Base-by-base conservation (phyloP, 768 basidiomycete species). In the Tricholoma bakamatsutake region DNA sequence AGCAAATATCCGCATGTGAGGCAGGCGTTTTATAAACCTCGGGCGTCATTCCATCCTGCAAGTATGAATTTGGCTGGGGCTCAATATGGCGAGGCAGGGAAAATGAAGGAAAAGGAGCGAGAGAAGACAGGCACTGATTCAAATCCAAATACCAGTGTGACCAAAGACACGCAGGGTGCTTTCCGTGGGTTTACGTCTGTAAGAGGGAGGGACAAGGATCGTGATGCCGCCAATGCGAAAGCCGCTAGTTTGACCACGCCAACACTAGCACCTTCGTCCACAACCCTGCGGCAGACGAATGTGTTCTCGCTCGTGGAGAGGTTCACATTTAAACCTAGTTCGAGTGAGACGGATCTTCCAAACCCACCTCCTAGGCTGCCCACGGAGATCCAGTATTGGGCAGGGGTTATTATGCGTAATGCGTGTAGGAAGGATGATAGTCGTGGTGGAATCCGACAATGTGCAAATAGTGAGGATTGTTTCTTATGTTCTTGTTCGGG, bases 351-450 rank as follows among this genome's bases (percentile, higher is more conserved):
- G 17, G 84, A 87, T 59, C 73, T 87, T 52, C 82, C 81, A 5
- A 83, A 83, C 53, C 82, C 85, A 0, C 85, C 82, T 4, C 86
- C 88, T 3, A 78, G 83, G 48, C 73, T 94, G 6, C 93, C 94
- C 0, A 76, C 80, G 9, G 96, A 98, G 68, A 96, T 99, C 21
- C 93, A 97, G 70, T 97, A 98, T 64, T 98, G 97, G 97, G 97
- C 96, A 0, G 93, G 94, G 2, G 96, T 98, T n/a, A 97, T 98
- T 65, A 99, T 98, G 97, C 81, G 97, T 52, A 99, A 99, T 69
- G 97, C 97, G 11, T 99, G 97, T 72, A 77, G 96, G 67, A 98
- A 99, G 75, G 97, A 98, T 63, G 96, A 98, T 59, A 84, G 79
- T 49, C 75, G 87, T 34, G 94, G 94, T 52, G 97, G 97, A 10